Conservation (phyloP, 169 alveolate genomes). For the Plasmodium coatneyi region DNA sequence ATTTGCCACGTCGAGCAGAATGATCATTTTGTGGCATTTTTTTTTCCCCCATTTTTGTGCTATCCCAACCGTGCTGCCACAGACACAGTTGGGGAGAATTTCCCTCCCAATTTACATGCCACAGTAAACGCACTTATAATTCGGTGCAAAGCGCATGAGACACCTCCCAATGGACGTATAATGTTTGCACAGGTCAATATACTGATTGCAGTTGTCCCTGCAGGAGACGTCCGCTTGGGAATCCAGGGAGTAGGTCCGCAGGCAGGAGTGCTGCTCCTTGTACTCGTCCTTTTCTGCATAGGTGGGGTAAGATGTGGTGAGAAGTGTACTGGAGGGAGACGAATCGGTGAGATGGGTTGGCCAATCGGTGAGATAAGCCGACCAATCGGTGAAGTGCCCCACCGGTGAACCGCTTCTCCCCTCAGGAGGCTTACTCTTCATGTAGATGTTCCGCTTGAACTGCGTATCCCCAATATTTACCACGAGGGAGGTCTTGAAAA, state of each 20-base stretch:
- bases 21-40: background rate
- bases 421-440: background rate
- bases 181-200: conserved; percentile 15
- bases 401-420: background rate
- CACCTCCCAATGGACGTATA: conserved; percentile 35
- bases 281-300: conserved; percentile 48
- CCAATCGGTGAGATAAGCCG: background rate
- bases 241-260: conserved; percentile 48
- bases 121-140: conserved; percentile 62
- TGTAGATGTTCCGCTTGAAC: conserved; percentile 10
- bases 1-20: background rate
- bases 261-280: conserved; percentile 48
- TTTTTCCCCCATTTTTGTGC: background rate
- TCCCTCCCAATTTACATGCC: conserved; percentile 23
- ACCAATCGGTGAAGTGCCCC: background rate
- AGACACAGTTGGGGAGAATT: background rate
- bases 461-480: conserved; percentile 8
- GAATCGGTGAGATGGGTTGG: background rate
- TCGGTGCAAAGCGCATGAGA: background rate
- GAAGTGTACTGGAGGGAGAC: background rate
- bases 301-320: background rate
- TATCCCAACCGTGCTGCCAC: background rate
- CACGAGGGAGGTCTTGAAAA: background rate
- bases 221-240: background rate
- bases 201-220: conserved; percentile 31